A percentile compares a stretch with the other conserved stretches of the same genome.
Evolutionary conservation across 768 basidiomycete species (phyloP).

Genomic region (Suillus subaureus): DNA sequence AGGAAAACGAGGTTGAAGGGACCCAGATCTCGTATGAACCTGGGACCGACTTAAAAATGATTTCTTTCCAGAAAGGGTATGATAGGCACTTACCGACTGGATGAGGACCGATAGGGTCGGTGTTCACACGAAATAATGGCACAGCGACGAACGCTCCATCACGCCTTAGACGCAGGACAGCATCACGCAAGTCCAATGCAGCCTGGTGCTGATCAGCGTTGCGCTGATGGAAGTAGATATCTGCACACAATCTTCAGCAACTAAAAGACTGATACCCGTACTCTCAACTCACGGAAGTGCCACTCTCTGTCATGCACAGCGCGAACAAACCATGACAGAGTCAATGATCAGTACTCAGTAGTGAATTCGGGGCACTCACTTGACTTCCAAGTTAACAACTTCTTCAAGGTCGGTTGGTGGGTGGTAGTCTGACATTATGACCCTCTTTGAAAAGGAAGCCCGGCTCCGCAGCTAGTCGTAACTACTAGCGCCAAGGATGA

Average conservation of each 20-base stretch:
- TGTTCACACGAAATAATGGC: slow-evolving; percentile 72
- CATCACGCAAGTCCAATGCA: slow-evolving; percentile 69
- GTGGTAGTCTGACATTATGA: slow-evolving; percentile 3
- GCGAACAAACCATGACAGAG: background rate
- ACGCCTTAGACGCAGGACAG: slow-evolving; percentile 67
- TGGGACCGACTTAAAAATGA: slow-evolving; percentile 24
- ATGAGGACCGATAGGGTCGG: slow-evolving; percentile 71
- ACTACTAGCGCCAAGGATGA: background rate
- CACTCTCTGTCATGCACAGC: slow-evolving; percentile 54
- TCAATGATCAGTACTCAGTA: background rate
- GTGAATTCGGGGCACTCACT: slow-evolving; percentile 39
- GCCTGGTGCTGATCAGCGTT: slow-evolving; percentile 63
- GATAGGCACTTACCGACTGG: slow-evolving; percentile 58
- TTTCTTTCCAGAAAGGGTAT: background rate
- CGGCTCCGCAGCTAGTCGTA: background rate
- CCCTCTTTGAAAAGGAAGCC: background rate
- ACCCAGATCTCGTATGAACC: slow-evolving; percentile 86
- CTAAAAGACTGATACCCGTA: background rate
- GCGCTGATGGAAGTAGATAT: slow-evolving; percentile 79
- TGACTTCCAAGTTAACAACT: slow-evolving; percentile 63
- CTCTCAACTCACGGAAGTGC: slow-evolving; percentile 66
- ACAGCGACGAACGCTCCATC: slow-evolving; percentile 83
- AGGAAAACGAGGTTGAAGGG: slow-evolving; percentile 70
- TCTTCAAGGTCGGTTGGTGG: slow-evolving; percentile 55
- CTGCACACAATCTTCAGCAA: slow-evolving; percentile 35